Percentiles rank a stretch among this genome's conserved stretches.
Evolutionary conservation across 1,139 yeast genomes (phyloP).

Genomic region (Hemisphaericaspora xylofermentans): DNA sequence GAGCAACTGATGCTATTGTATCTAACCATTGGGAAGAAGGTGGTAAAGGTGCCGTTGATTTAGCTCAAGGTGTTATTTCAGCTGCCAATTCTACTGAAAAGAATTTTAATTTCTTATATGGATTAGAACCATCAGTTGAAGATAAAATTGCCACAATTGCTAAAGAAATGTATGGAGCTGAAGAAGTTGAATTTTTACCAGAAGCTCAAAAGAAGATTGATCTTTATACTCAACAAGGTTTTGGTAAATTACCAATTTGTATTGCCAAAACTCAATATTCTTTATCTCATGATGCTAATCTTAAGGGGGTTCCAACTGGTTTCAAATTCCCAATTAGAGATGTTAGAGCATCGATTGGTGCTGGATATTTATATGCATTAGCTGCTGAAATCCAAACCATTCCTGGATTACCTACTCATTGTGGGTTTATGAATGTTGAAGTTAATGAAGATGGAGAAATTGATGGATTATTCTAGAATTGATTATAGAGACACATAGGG

Average conservation of each 20-base stretch:
- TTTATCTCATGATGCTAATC: conserved; percentile 86
- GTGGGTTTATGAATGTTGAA: conserved; percentile 97
- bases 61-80: conserved; percentile 81
- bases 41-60: conserved; percentile 87
- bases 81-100: conserved; percentile 58
- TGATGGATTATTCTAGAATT: conserved; percentile 82
- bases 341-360: conserved; percentile 92
- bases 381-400: conserved; percentile 98
- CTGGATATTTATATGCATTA: conserved; percentile 92
- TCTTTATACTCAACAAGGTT: conserved; percentile 85
- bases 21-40: conserved; percentile 99
- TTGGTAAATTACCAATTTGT: conserved; percentile 89
- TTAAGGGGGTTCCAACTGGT: conserved; percentile 95
- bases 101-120: conserved; percentile 72
- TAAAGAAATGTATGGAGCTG: conserved; percentile 91
- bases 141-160: conserved; percentile 84
- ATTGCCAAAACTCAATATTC: conserved; percentile 98
- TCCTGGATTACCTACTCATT: conserved; percentile 95
- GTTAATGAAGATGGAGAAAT: conserved; percentile 91
- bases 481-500: background rate
- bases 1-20: conserved; percentile 91
- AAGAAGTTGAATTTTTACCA: conserved; percentile 79
- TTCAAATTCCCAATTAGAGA: conserved; percentile 94
- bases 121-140: conserved; percentile 69
- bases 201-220: conserved; percentile 84